Evolutionary conservation across 306 rosid genomes (phyloP).

Genomic region (Begonia loranthoides): DNA sequence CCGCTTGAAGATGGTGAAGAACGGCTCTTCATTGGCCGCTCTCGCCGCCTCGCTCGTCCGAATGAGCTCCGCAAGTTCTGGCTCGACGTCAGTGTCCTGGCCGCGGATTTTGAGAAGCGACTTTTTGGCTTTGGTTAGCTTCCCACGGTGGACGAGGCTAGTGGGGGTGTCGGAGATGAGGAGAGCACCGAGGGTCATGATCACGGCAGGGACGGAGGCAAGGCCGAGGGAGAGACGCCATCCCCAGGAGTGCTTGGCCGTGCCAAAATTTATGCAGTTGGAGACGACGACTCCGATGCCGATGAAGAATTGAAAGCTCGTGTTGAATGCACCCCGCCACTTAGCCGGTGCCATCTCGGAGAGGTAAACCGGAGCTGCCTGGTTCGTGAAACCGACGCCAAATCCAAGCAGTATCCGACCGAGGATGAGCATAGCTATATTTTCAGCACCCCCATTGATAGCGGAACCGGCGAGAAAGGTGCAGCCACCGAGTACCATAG

Average conservation of each 20-base stretch:
- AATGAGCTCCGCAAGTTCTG: slow-evolving; percentile 21
- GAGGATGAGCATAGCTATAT: slow-evolving; percentile 50
- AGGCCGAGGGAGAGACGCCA: slow-evolving; percentile 69
- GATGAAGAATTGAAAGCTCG: slow-evolving; percentile 54
- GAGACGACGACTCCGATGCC: slow-evolving; percentile 42
- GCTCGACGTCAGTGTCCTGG: not conserved
- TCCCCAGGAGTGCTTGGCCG: slow-evolving; percentile 40
- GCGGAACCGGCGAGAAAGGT: slow-evolving; percentile 42
- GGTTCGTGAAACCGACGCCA: slow-evolving; percentile 67
- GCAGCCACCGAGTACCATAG: slow-evolving; percentile 47
- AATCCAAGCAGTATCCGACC: slow-evolving; percentile 66
- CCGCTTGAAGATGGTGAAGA: slow-evolving; percentile 30
- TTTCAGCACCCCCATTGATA: slow-evolving; percentile 47
- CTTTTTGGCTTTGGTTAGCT: slow-evolving; percentile 27
- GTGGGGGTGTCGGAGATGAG: slow-evolving; percentile 43
- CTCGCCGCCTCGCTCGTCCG: slow-evolving; percentile 16
- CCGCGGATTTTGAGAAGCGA: slow-evolving; percentile 15
- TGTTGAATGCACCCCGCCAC: slow-evolving; percentile 70
- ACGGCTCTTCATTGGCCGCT: slow-evolving; percentile 25
- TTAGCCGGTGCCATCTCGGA: slow-evolving; percentile 66
- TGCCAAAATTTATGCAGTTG: slow-evolving; percentile 41
- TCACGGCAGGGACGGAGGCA: slow-evolving; percentile 33
- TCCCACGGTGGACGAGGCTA: slow-evolving; percentile 48
- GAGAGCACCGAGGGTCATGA: slow-evolving; percentile 37
- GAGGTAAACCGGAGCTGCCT: slow-evolving; percentile 66